Conservation (phyloP, 2,329 filamentous ascomycete species). For the Neofusicoccum kwambonambiense region DNA sequence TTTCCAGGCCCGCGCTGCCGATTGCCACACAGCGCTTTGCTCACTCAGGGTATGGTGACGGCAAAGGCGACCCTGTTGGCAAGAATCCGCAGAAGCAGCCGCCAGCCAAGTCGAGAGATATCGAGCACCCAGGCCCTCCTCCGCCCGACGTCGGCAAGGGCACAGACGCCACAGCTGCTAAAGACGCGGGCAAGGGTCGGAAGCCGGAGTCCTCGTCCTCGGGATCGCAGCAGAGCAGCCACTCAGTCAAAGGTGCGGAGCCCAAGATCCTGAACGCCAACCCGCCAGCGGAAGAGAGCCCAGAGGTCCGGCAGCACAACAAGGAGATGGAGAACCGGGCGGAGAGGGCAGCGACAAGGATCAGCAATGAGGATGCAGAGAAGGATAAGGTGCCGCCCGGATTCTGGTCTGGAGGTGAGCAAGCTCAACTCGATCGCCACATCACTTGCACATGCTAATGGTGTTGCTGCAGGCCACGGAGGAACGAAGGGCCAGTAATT, state of each 20-base stretch:
- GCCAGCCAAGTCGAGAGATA: constrained; percentile 35
- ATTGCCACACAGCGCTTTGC: constrained; percentile 31
- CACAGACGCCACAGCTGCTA: constrained; percentile 29
- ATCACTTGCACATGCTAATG: constrained; percentile 1
- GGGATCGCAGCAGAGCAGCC: constrained; percentile 21
- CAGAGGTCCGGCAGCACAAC: constrained; percentile 44
- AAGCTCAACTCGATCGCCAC: too few species aligned
- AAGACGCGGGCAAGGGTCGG: constrained; percentile 25
- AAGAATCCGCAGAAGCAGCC: constrained; percentile 46
- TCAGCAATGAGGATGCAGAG: constrained; percentile 35
- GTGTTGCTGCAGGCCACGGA: constrained; percentile 25
- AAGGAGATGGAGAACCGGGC: constrained; percentile 43
- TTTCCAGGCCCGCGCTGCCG: constrained; percentile 30
- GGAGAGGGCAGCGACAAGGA: constrained; percentile 42
- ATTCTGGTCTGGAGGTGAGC: constrained; percentile 41
- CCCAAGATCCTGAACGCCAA: constrained; percentile 44
- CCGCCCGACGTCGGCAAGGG: constrained; percentile 42
- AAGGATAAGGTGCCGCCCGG: constrained; percentile 42
- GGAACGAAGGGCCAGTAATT: constrained; percentile 27
- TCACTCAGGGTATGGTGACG: constrained; percentile 43
- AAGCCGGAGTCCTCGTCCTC: background rate
- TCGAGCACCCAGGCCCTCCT: constrained; percentile 47
- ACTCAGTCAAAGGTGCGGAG: constrained; percentile 36
- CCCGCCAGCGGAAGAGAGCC: constrained; percentile 26
- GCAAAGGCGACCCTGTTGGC: constrained; percentile 41